Evolutionary conservation across 2,329 filamentous ascomycete genomes (phyloP), one percentile per base, ranked within the genome.

Genomic region (Cercospora zeina): DNA sequence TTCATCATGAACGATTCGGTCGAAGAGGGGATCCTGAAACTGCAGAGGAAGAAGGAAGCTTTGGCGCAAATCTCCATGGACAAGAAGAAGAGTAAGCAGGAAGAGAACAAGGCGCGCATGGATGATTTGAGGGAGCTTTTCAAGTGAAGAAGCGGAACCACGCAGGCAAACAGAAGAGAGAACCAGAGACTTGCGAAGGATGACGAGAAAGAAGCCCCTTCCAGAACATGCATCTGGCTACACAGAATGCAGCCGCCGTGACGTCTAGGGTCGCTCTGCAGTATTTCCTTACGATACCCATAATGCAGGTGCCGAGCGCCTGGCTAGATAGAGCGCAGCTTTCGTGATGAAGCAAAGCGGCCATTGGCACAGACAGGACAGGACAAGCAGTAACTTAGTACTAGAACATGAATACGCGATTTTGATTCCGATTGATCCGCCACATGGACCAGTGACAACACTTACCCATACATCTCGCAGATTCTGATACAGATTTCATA

Each of bases 31-130:
- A 96, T 99, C 84, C 80, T 96, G 2, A 83, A 89, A 70, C 79
- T 99, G 65, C 93, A 97, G 75, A 86, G 90, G 62, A 96, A 95
- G 83, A 99, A 99, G 83, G 90, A 89, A 78, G 89, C 91, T 75
- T 79, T 99, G 56, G 95, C 95, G 0, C 91, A 90, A 72, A 80
- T 97, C 68, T 93, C 90, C 73, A 88, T 96, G 88, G 89, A 74
- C 51, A 72, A 69, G 59, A 77, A 77, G 76, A 88, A 79, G 78
- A 82, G 81, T 61, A 86, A 85, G 74, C 77, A 78, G 4, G 85
- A 90, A 73, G 81, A 84, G 49, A 86, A 87, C 6, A 85, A 86
- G 77, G 82, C 88, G 78, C 85, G 81, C 59, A 77, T 89, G 73
- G 81, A 85, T 70, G 84, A 87, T 70, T 76, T 88, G 69, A 79